Percentiles rank a stretch among this genome's conserved stretches.
These are phyloP conservation scores for Phytophthora pisi DNA, from an alignment of 352 stramenopile species.

Conservation along the genomic window DNA sequence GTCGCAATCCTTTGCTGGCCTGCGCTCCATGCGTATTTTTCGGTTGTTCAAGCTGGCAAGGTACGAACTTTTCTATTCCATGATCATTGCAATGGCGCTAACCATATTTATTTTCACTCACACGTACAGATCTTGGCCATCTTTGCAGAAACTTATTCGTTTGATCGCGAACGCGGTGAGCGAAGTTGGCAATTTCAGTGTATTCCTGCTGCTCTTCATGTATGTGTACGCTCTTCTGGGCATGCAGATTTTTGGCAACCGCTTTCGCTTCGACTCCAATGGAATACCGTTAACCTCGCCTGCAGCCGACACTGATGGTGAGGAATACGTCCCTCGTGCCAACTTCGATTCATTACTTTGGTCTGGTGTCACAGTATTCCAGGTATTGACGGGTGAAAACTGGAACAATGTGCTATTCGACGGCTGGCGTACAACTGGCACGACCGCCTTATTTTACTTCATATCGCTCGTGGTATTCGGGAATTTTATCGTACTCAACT, in stretches of 20 bases:
- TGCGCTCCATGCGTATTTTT: slow-evolving; percentile 91
- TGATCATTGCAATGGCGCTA: slow-evolving; percentile 5
- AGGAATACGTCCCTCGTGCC: slow-evolving; percentile 48
- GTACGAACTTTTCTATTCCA: slow-evolving; percentile 9
- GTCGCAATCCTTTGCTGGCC: slow-evolving; percentile 59
- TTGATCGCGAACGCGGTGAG: slow-evolving; percentile 90
- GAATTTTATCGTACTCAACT: slow-evolving; percentile 91
- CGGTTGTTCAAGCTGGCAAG: slow-evolving; percentile 91
- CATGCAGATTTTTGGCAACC: slow-evolving; percentile 94
- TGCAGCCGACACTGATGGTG: slow-evolving; percentile 7
- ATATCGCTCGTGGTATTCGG: slow-evolving; percentile 85
- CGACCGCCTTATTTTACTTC: slow-evolving; percentile 70
- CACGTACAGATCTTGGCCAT: slow-evolving; percentile 80
- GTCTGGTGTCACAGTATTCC: slow-evolving; percentile 75
- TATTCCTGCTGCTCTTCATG: slow-evolving; percentile 94
- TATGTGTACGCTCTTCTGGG: slow-evolving; percentile 93
- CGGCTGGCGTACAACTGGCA: slow-evolving; percentile 67
- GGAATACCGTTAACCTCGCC: slow-evolving; percentile 47
- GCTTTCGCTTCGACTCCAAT: slow-evolving; percentile 84
- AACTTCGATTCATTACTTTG: slow-evolving; percentile 77
- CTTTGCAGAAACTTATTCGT: slow-evolving; percentile 87
- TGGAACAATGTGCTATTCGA: slow-evolving; percentile 93
- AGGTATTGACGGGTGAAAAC: slow-evolving; percentile 92
- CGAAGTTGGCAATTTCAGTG: slow-evolving; percentile 92
- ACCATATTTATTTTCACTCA: slow-evolving; percentile 55